phyloP scores from a whole-genome alignment of 2,329 filamentous ascomycete species.

The Trichoderma sp. region DNA sequence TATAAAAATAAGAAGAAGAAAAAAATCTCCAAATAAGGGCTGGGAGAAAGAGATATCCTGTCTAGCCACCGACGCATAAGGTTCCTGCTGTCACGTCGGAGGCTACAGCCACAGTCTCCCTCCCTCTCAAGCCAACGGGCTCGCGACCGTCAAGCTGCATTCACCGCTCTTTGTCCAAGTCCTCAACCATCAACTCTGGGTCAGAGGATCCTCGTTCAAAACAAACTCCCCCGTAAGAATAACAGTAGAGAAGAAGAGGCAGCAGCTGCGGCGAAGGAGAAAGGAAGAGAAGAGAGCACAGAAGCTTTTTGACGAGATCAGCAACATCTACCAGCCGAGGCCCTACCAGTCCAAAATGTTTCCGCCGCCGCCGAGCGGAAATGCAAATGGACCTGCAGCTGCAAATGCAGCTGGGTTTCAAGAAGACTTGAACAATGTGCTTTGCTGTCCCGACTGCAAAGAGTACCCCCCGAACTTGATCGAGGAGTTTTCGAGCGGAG shows the following conservation, averaged over 20 bases:
- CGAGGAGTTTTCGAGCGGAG: slow-evolving; percentile 87
- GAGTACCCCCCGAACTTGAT: slow-evolving; percentile 88
- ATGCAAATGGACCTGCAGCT: slow-evolving; percentile 20
- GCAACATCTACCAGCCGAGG: slow-evolving; percentile 44
- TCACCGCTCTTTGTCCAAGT: slow-evolving; percentile 66
- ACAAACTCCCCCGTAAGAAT: slow-evolving; percentile 22
- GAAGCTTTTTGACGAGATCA: slow-evolving; percentile 39
- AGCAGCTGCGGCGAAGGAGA: slow-evolving; percentile 33
- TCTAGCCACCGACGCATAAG: not conserved
- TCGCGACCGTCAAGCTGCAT: slow-evolving; percentile 61
- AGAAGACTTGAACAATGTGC: slow-evolving; percentile 80
- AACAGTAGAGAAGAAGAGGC: slow-evolving; percentile 33
- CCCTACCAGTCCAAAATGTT: slow-evolving; percentile 47
- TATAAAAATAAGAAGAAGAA: not conserved
- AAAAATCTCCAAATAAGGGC: not conserved
- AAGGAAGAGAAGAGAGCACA: slow-evolving; percentile 36
- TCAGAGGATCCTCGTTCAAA: slow-evolving; percentile 27
- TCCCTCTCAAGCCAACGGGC: not conserved
- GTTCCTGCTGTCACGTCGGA: not conserved
- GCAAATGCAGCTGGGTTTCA: slow-evolving; percentile 50
- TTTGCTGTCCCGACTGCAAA: slow-evolving; percentile 88
- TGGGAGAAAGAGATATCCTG: not conserved
- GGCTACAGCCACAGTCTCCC: not conserved
- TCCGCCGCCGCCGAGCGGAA: slow-evolving; percentile 29
- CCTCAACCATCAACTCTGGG: slow-evolving; percentile 43